phyloP scores from a whole-genome alignment of 1,284 basidiomycete species.

The Anthracocystis walkeri region DNA sequence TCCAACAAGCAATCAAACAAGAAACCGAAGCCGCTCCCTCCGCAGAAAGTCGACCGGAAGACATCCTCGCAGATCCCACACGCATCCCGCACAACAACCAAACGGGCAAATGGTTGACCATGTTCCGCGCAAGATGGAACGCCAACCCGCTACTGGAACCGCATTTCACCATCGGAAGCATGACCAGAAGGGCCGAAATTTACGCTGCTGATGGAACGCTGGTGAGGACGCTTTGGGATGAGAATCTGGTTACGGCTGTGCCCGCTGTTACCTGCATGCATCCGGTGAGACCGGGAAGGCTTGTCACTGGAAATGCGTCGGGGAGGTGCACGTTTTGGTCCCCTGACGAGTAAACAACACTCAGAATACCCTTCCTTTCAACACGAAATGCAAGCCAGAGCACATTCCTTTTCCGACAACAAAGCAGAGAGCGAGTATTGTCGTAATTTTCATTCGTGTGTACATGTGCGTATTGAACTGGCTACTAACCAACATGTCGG shows the following conservation, averaged over 20 bases:
- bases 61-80: conserved; percentile 43
- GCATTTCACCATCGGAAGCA: conserved; percentile 65
- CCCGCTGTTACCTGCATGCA: conserved; percentile 66
- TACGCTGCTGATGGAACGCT: conserved; percentile 57
- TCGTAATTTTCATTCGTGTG: conserved; percentile 6
- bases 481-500: neutral
- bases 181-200: conserved; percentile 64
- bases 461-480: neutral
- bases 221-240: conserved; percentile 60
- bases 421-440: conserved; percentile 1
- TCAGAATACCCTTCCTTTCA: conserved; percentile 3
- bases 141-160: conserved; percentile 55
- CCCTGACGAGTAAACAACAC: conserved; percentile 19
- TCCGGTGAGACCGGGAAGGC: conserved; percentile 45
- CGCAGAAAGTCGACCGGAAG: conserved; percentile 31
- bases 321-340: conserved; percentile 61
- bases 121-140: conserved; percentile 65
- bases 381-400: conserved; percentile 1
- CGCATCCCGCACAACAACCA: conserved; percentile 67
- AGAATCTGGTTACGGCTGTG: conserved; percentile 64
- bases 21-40: conserved; percentile 5
- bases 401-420: neutral
- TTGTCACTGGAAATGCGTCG: conserved; percentile 63
- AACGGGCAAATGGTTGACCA: conserved; percentile 68
- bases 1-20: conserved; percentile 27